Percentiles rank a stretch among this genome's conserved stretches.
These are phyloP conservation scores for Psophocarpus tetragonolobus DNA, from an alignment of 306 rosid species.

Conservation along the genomic window DNA sequence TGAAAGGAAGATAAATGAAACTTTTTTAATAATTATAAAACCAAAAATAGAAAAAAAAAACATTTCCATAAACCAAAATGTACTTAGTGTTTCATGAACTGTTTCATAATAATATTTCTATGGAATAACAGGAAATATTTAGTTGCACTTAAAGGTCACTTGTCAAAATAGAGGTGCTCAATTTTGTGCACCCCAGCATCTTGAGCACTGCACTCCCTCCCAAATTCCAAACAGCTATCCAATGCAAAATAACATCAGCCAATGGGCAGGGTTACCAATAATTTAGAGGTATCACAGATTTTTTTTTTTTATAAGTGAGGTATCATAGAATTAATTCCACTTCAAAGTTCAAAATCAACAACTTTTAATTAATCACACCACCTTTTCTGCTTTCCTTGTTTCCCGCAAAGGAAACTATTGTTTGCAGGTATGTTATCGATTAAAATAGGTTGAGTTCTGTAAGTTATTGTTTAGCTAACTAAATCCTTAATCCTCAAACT, in stretches of 20 bases:
- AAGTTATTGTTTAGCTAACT: slow-evolving; percentile 15
- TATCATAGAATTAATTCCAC: background rate
- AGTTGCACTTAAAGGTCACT: background rate
- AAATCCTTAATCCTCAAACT: slow-evolving; percentile 13
- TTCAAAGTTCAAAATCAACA: slow-evolving; percentile 17
- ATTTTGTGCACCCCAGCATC: background rate
- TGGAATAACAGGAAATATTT: background rate
- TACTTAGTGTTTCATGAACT: background rate
- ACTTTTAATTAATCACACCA: slow-evolving; percentile 12
- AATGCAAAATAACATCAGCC: slow-evolving; percentile 14
- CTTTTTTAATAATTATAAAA: background rate
- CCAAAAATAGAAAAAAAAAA: background rate
- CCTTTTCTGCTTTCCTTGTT: slow-evolving; percentile 9
- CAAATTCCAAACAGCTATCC: slow-evolving; percentile 15
- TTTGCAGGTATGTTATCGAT: background rate
- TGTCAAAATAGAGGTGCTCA: slow-evolving; percentile 14
- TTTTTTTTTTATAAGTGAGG: background rate
- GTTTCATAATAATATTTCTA: background rate
- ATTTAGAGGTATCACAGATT: slow-evolving; percentile 3
- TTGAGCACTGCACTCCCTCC: background rate
- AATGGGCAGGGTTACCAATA: slow-evolving; percentile 5
- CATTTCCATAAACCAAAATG: background rate
- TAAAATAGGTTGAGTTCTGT: background rate
- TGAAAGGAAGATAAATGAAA: background rate
- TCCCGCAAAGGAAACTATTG: slow-evolving; percentile 10